Evolutionary conservation across 169 alveolate genomes (phyloP).

Genomic region (Neospora caninum): DNA sequence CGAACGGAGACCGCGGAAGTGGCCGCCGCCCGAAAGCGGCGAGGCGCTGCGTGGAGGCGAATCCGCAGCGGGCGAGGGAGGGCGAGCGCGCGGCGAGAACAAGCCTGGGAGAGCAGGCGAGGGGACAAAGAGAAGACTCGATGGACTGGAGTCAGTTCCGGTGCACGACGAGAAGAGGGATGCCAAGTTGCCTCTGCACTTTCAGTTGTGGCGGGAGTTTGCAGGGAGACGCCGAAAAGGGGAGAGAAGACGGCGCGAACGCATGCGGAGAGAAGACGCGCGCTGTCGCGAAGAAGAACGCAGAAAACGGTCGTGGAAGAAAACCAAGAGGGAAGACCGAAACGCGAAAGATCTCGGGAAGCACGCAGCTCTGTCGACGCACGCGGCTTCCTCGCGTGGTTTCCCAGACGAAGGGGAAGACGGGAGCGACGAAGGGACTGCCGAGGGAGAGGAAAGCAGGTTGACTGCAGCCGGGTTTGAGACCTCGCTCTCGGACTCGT

Average conservation of each 20-base stretch:
- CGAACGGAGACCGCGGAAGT: background rate
- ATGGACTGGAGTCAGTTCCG: background rate
- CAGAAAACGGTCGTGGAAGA: background rate
- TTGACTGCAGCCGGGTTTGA: too few relatives aligned
- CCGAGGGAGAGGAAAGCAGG: background rate
- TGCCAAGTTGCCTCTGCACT: conserved; percentile 44
- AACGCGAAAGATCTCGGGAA: background rate
- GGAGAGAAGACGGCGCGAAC: background rate
- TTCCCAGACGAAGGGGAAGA: too few relatives aligned
- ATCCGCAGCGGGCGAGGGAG: background rate
- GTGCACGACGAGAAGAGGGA: conserved; percentile 22
- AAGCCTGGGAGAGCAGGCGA: background rate
- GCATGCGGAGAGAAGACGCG: background rate
- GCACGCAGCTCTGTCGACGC: background rate
- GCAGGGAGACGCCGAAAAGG: background rate
- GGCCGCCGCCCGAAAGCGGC: background rate
- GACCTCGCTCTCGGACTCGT: background rate
- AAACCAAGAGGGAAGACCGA: background rate
- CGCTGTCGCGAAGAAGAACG: background rate
- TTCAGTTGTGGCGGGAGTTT: background rate
- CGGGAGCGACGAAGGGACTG: background rate
- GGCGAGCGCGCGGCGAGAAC: background rate
- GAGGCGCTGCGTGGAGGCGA: background rate
- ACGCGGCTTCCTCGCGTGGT: too few relatives aligned
- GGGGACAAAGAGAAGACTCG: background rate